Base-by-base conservation (phyloP, 306 rosid species). In the Cicer bijugum region DNA sequence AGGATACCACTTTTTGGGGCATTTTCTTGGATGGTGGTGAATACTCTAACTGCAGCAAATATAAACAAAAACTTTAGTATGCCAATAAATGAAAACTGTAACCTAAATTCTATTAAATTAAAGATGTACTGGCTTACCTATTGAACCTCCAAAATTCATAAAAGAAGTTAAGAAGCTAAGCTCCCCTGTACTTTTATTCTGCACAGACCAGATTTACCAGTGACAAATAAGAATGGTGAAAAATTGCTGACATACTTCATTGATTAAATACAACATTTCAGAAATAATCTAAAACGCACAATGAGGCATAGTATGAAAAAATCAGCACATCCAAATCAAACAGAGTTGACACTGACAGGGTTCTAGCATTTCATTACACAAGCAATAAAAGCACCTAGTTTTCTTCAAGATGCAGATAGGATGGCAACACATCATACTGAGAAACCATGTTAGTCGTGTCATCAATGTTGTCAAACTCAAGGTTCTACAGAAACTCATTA, bases 161-260 rank as follows among this genome's bases (percentile, higher is more conserved):
- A 88, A 82, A 81, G 83, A 82, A n/a, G 99, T 95, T 81, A 95
- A 65, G 88, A 91, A 91, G 91, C 99, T 95, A 76, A 95, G 99
- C 85, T 95, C 90, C 76, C 97, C 99, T 2, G 99, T 91, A 75
- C 97, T 91, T 82, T 88, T 95, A 76, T 82, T 95, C 99, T 91
- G 96, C 75, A 46, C 75, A 82, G 59, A 71, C 73, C 75, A 84
- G 16, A 77, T 17, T 75, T 71, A 79, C 70, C 52, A 78, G 23
- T 64, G 70, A 71, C 44, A 37, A 65, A 52, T 77, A 51, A 70
- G 75, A 19, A 75, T 14, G 44, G 69, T 40, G 76, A 72, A 76
- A 76, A 74, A 50, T 17, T 63, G 50, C 58, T 39, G 23, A 67
- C 67, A 64, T 52, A 57, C 62, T 73, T 69, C 70, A 73, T 62